Conservation (phyloP, 805 yeast genomes). For the Schwanniomyces polymorphus region DNA sequence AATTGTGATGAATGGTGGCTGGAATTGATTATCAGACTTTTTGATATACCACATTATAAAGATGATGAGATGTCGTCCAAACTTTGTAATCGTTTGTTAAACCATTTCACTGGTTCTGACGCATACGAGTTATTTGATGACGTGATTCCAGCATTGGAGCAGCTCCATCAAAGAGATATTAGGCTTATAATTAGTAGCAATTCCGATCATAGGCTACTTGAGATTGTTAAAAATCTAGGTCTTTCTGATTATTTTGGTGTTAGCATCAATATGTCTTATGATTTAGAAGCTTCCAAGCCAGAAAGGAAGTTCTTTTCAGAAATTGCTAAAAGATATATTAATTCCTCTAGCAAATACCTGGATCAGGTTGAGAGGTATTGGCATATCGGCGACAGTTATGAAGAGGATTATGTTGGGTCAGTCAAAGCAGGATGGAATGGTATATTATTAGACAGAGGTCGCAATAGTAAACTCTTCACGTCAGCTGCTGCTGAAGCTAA, state of each 20-base stretch:
- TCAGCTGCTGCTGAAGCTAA: conserved; percentile 4
- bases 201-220: conserved; percentile 57
- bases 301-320: conserved; percentile 42
- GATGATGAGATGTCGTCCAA: conserved; percentile 21
- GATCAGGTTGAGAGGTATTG: conserved; percentile 32
- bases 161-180: conserved; percentile 28
- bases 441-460: conserved; percentile 49
- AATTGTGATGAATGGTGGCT: conserved; percentile 58
- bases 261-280: conserved; percentile 54
- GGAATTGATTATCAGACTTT: conserved; percentile 44
- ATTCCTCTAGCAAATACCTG: background rate
- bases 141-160: conserved; percentile 45
- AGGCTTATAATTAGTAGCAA: conserved; percentile 53
- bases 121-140: conserved; percentile 59
- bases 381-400: conserved; percentile 69
- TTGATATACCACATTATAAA: conserved; percentile 28
- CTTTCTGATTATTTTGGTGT: conserved; percentile 39
- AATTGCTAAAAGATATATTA: background rate
- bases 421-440: conserved; percentile 62
- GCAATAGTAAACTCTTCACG: conserved; percentile 12
- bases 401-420: conserved; percentile 56
- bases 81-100: conserved; percentile 47
- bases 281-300: conserved; percentile 57
- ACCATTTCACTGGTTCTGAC: conserved; percentile 47
- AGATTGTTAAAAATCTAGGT: conserved; percentile 47